Percentiles rank a stretch among this genome's conserved stretches.
phyloP scores from a whole-genome alignment of 345 rosid genomes.

The rapeseed (Brassica napus) region Da-Ae NC_063452.1:52646501-52647000 shows the following conservation, averaged over 20 bases:
- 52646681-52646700: neutral
- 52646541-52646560: too few species aligned
- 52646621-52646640: too few species aligned
- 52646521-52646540: too few species aligned
- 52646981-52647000: conserved; percentile 23
- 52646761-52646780: neutral
- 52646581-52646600: too few species aligned
- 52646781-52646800: neutral
- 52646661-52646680: neutral
- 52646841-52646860: neutral
- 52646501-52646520: too few species aligned
- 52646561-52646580: too few species aligned
- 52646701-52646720: neutral
- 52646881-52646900: neutral
- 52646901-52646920: conserved; percentile 2
- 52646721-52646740: neutral
- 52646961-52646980: conserved; percentile 4
- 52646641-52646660: neutral
- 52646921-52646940: conserved; percentile 7
- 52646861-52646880: neutral
- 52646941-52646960: conserved; percentile 6
- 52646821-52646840: neutral
- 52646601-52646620: too few species aligned
- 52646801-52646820: neutral
- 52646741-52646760: neutral